A percentile compares a stretch with the other conserved stretches of the same genome.
phyloP scores from a whole-genome alignment of 140 eudicot genomes.

The Bidens hawaiensis region DNA sequence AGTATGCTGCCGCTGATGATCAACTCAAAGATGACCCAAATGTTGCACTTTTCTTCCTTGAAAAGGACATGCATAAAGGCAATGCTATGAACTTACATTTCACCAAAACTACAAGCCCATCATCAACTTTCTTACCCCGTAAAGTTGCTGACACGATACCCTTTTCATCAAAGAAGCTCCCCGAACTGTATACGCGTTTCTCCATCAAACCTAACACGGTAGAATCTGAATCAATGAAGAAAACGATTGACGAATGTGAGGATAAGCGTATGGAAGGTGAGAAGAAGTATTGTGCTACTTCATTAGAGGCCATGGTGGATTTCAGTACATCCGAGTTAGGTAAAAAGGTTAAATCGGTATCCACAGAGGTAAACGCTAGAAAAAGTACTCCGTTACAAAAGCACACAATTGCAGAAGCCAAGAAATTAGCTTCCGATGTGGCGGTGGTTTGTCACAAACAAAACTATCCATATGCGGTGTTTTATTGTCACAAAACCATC shows the following conservation, averaged over 20 bases:
- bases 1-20: slow-evolving; percentile 40
- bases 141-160: slow-evolving; percentile 52
- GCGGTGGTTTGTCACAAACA: slow-evolving; percentile 64
- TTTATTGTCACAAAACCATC: slow-evolving; percentile 57
- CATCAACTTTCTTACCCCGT: slow-evolving; percentile 49
- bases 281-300: slow-evolving; percentile 63
- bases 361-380: slow-evolving; percentile 41
- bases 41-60: slow-evolving; percentile 54
- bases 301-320: slow-evolving; percentile 70
- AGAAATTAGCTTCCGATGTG: slow-evolving; percentile 25
- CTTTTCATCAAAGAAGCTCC: slow-evolving; percentile 57
- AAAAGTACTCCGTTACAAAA: slow-evolving; percentile 22
- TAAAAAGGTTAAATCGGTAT: slow-evolving; percentile 41
- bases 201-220: slow-evolving; percentile 36
- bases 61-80: slow-evolving; percentile 47
- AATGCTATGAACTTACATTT: slow-evolving; percentile 49
- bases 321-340: slow-evolving; percentile 52
- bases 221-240: slow-evolving; percentile 46
- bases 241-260: slow-evolving; percentile 59
- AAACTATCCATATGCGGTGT: slow-evolving; percentile 62
- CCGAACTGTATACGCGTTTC: slow-evolving; percentile 34
- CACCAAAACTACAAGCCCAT: slow-evolving; percentile 24
- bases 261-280: slow-evolving; percentile 43
- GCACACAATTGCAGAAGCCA: slow-evolving; percentile 32
- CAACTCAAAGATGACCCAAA: slow-evolving; percentile 47